Conservation (phyloP, 2,329 filamentous ascomycete genomes). For the Arachnomyces sp. region DNA sequence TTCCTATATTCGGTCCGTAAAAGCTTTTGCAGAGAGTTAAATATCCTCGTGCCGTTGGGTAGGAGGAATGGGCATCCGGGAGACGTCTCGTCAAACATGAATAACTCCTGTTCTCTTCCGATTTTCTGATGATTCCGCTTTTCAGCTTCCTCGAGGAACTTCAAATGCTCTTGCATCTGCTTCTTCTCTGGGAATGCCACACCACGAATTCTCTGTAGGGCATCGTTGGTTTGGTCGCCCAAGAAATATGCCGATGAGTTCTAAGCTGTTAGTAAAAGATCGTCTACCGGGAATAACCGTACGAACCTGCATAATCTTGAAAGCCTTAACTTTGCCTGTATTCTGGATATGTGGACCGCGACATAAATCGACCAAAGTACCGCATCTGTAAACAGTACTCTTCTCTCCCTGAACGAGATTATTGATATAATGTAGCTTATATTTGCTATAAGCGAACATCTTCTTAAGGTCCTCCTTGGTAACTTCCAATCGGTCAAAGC, state of each 20-base stretch:
- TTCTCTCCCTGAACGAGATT: conserved; percentile 86
- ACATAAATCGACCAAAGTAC: conserved; percentile 90
- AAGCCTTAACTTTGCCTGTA: conserved; percentile 88
- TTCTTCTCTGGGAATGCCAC: conserved; percentile 98
- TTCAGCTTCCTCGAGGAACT: conserved; percentile 94
- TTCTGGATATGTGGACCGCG: conserved; percentile 89
- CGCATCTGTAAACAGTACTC: conserved; percentile 91
- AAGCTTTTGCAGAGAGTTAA: conserved; percentile 77
- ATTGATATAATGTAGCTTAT: conserved; percentile 96
- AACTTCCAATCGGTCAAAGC: conserved; percentile 80
- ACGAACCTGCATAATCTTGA: conserved; percentile 73
- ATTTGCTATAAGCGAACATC: conserved; percentile 97
- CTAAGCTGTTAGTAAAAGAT: conserved; percentile 29
- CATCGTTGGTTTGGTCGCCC: conserved; percentile 87
- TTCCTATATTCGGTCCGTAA: conserved; percentile 84
- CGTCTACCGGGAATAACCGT: background rate
- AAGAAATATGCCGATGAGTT: conserved; percentile 84
- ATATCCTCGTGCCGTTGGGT: conserved; percentile 85
- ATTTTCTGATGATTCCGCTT: conserved; percentile 94
- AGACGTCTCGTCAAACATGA: conserved; percentile 93
- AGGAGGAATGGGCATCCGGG: conserved; percentile 89
- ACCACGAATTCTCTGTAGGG: conserved; percentile 91
- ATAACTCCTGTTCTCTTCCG: conserved; percentile 90
- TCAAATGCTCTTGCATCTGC: conserved; percentile 82
- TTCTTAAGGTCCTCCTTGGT: conserved; percentile 86